Evolutionary conservation across 345 rosid species (phyloP).

Genomic region (Gossypium stocksii): DNA sequence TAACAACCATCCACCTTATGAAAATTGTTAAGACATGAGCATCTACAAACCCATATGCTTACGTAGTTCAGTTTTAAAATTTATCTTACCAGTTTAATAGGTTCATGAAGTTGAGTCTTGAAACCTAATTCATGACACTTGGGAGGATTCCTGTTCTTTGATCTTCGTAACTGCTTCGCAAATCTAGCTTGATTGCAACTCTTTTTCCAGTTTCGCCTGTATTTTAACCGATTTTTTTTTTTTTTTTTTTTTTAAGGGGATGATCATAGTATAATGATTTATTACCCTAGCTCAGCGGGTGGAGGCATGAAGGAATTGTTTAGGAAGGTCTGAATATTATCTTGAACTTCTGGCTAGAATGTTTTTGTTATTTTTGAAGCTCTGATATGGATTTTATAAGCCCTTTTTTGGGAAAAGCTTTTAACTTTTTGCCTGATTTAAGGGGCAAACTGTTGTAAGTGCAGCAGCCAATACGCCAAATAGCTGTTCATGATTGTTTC

Average conservation of each 20-base stretch:
- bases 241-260: conserved; percentile 60
- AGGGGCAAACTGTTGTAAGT: neutral
- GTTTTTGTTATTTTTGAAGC: neutral
- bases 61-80: neutral
- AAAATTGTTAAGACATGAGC: neutral
- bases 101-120: neutral
- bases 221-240: neutral
- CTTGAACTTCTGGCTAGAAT: neutral
- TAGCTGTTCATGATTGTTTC: neutral
- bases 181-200: conserved; percentile 4
- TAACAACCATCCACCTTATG: neutral
- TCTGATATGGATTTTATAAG: neutral
- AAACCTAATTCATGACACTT: neutral
- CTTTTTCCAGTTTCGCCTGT: conserved; percentile 10
- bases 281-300: conserved; percentile 98
- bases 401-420: neutral
- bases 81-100: neutral
- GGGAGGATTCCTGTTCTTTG: conserved; percentile 2
- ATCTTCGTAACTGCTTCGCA: neutral
- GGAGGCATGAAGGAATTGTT: conserved; percentile 99
- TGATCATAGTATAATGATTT: conserved; percentile 97
- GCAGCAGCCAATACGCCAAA: neutral
- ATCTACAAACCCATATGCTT: neutral
- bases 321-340: conserved; percentile 64
- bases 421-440: neutral